Conservation (phyloP, 2,329 filamentous ascomycete species). For the Aurifilum marmelostoma region DNA sequence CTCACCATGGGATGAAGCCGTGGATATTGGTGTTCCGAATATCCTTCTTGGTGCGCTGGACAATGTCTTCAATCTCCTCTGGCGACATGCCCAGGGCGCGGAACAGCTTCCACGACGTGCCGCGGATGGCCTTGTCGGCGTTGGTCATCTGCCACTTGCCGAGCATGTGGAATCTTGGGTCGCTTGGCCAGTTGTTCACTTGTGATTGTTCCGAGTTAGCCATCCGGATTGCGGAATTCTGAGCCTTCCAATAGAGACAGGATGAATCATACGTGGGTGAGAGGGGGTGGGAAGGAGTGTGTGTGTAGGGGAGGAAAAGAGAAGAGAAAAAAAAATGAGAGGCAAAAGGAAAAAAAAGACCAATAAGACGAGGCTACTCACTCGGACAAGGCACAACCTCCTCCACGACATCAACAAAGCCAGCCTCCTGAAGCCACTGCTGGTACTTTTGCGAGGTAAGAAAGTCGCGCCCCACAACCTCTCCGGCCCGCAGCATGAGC, state of each 20-base stretch:
- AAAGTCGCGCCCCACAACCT: conserved; percentile 29
- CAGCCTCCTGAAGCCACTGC: conserved; percentile 35
- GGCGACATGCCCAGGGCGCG: conserved; percentile 35
- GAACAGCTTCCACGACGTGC: conserved; percentile 35
- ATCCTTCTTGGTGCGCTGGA: conserved; percentile 31
- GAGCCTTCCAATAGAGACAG: too few relatives aligned
- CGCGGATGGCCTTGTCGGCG: conserved; percentile 36
- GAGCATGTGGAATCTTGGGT: conserved; percentile 34
- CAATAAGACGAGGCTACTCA: neutral
- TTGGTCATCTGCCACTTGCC: conserved; percentile 38
- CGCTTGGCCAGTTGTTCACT: conserved; percentile 39
- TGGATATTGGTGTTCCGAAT: conserved; percentile 22
- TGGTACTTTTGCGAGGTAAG: conserved; percentile 33
- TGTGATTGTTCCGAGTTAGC: conserved; percentile 31
- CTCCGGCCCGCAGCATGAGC: conserved; percentile 31
- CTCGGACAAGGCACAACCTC: conserved; percentile 30
- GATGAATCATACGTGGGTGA: too few relatives aligned
- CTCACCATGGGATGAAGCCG: conserved; percentile 10
- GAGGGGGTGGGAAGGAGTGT: too few relatives aligned
- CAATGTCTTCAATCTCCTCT: conserved; percentile 34
- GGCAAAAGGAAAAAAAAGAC: too few relatives aligned
- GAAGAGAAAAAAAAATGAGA: too few relatives aligned
- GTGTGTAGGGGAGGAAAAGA: too few relatives aligned
- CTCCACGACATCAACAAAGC: conserved; percentile 38
- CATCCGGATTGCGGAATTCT: too few relatives aligned